Percentiles rank a stretch among this genome's conserved stretches.
Evolutionary conservation across 2,329 filamentous ascomycete genomes (phyloP).

Genomic region (Colletotrichum plurivorum): DNA sequence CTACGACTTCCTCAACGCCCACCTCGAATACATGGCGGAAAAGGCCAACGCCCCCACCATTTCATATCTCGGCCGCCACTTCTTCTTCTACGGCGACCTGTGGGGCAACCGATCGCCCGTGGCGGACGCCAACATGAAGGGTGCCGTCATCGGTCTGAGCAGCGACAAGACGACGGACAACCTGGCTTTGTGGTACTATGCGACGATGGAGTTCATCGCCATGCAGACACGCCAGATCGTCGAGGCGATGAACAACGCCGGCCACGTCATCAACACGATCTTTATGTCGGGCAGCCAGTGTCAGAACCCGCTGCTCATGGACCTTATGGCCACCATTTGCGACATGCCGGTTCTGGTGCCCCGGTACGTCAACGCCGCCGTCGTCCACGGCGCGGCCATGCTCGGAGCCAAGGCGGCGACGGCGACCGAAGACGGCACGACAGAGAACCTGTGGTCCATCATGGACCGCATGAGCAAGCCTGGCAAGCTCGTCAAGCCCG

Average conservation of each 20-base stretch:
- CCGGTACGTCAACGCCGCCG: slow-evolving; percentile 92
- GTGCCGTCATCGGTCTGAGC: slow-evolving; percentile 87
- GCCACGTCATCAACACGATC: slow-evolving; percentile 90
- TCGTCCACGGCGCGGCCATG: slow-evolving; percentile 99
- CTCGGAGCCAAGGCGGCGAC: slow-evolving; percentile 97
- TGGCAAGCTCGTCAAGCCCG: slow-evolving; percentile 85
- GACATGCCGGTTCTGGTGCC: slow-evolving; percentile 94
- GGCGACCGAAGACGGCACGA: slow-evolving; percentile 80
- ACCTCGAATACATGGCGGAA: slow-evolving; percentile 82
- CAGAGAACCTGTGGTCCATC: slow-evolving; percentile 92
- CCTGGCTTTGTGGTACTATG: slow-evolving; percentile 93
- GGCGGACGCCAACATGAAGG: slow-evolving; percentile 93
- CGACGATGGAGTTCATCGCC: slow-evolving; percentile 97
- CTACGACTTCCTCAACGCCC: slow-evolving; percentile 94
- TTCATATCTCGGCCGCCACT: slow-evolving; percentile 89
- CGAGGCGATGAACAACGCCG: slow-evolving; percentile 90
- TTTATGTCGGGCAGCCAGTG: slow-evolving; percentile 99
- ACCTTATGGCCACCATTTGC: slow-evolving; percentile 90
- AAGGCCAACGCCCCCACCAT: slow-evolving; percentile 80
- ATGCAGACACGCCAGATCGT: slow-evolving; percentile 97
- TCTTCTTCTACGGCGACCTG: slow-evolving; percentile 98
- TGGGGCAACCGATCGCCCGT: slow-evolving; percentile 97
- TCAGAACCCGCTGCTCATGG: slow-evolving; percentile 94
- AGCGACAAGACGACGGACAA: slow-evolving; percentile 90
- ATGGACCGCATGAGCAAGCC: slow-evolving; percentile 99